Evolutionary conservation across 129 eudicot genomes (phyloP).

Genomic region (Calendula officinalis): DNA sequence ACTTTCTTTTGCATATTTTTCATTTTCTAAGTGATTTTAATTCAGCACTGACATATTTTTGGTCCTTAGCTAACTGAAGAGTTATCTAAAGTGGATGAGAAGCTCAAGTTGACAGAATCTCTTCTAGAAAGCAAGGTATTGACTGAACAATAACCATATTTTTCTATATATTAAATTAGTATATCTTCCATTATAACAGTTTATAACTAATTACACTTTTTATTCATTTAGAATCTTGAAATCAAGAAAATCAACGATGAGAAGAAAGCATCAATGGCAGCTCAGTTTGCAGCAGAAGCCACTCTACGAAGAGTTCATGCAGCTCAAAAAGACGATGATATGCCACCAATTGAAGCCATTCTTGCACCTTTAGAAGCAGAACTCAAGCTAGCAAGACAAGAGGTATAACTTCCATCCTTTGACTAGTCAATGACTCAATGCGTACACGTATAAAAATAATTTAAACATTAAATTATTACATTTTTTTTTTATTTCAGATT

Average conservation of each 20-base stretch:
- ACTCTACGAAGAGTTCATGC: constrained; percentile 92
- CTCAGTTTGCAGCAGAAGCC: constrained; percentile 94
- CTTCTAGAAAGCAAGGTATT: constrained; percentile 82
- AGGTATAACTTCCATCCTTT: constrained; percentile 53
- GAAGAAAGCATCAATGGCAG: constrained; percentile 96
- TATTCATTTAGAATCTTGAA: constrained; percentile 69
- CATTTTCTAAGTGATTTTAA: not conserved
- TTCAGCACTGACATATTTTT: constrained; percentile 11
- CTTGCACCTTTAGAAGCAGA: constrained; percentile 94
- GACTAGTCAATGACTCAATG: constrained; percentile 14
- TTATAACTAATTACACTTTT: not conserved
- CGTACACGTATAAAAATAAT: constrained; percentile 6
- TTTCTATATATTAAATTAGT: not conserved
- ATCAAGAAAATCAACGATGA: constrained; percentile 94
- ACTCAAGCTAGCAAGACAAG: constrained; percentile 89
- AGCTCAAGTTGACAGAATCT: constrained; percentile 82
- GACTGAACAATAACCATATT: constrained; percentile 11
- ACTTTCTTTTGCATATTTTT: not conserved
- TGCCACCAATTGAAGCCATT: constrained; percentile 96
- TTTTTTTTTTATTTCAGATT: constrained; percentile 48
- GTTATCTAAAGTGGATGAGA: constrained; percentile 73
- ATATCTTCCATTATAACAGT: constrained; percentile 4
- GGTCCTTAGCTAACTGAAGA: constrained; percentile 70
- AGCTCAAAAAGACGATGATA: constrained; percentile 91
- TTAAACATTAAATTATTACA: not conserved